Conservation (phyloP, 768 basidiomycete genomes). For the Lanmaoa rubissima region DNA sequence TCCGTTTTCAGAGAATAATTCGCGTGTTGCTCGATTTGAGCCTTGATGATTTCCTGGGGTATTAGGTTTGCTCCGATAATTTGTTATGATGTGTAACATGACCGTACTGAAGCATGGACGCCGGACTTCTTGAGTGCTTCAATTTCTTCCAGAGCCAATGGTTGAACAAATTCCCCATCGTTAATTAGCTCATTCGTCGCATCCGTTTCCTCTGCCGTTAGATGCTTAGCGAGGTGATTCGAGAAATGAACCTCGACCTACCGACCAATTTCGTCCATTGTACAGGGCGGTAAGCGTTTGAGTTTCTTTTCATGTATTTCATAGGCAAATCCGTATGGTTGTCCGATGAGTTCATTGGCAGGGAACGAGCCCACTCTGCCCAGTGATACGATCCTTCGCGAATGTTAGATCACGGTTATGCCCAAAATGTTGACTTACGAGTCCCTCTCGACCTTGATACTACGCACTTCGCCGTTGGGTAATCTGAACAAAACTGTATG, state of each 20-base stretch:
- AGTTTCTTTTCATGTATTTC: slow-evolving; percentile 78
- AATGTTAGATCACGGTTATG: neutral
- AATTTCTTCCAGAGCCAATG: slow-evolving; percentile 82
- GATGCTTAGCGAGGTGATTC: slow-evolving; percentile 3
- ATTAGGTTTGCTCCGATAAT: slow-evolving; percentile 10
- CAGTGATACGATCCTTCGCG: slow-evolving; percentile 60
- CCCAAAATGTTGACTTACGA: slow-evolving; percentile 46
- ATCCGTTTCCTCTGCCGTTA: slow-evolving; percentile 80
- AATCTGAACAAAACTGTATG: slow-evolving; percentile 77
- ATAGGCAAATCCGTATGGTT: slow-evolving; percentile 86
- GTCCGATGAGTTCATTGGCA: slow-evolving; percentile 71
- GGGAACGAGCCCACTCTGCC: slow-evolving; percentile 88
- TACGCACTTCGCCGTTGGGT: slow-evolving; percentile 77
- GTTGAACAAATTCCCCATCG: slow-evolving; percentile 81
- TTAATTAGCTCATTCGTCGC: slow-evolving; percentile 97
- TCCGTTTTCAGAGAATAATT: slow-evolving; percentile 94
- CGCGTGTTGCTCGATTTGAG: slow-evolving; percentile 90
- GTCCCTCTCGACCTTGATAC: slow-evolving; percentile 69
- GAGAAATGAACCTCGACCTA: slow-evolving; percentile 3
- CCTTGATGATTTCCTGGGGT: slow-evolving; percentile 89
- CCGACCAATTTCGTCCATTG: slow-evolving; percentile 77
- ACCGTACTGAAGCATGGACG: slow-evolving; percentile 66
- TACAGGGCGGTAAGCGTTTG: slow-evolving; percentile 56
- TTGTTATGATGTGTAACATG: slow-evolving; percentile 2
- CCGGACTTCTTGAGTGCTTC: slow-evolving; percentile 80